Conservation (phyloP, 352 stramenopile genomes). For the Phytophthora pini region DNA sequence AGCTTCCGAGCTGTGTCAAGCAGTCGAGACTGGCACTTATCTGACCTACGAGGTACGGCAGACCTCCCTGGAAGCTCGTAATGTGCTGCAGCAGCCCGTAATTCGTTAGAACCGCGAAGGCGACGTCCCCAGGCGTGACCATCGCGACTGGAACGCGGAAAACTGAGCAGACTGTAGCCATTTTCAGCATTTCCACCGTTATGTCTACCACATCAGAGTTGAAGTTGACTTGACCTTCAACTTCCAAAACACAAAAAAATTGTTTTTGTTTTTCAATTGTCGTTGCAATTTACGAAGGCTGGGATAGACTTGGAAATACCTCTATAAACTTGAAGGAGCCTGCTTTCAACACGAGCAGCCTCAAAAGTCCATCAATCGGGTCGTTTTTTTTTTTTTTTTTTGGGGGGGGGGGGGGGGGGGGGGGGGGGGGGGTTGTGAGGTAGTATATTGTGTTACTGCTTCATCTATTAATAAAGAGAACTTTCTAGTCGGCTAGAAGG, state of each 20-base stretch:
- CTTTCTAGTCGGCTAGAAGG: too few species aligned
- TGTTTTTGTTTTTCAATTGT: too few species aligned
- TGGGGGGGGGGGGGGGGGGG: too few species aligned
- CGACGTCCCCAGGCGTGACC: slow-evolving; percentile 6
- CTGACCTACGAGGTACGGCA: slow-evolving; percentile 33
- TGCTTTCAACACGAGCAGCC: too few species aligned
- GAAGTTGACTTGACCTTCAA: slow-evolving; percentile 17
- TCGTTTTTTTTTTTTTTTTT: too few species aligned
- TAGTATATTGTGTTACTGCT: too few species aligned
- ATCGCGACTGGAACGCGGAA: slow-evolving; percentile 4
- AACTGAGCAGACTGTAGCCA: background rate
- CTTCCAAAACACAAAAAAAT: slow-evolving; percentile 4
- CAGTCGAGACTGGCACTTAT: slow-evolving; percentile 28
- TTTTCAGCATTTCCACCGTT: slow-evolving; percentile 1
- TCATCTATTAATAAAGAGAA: too few species aligned
- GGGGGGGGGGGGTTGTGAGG: too few species aligned
- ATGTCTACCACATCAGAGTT: slow-evolving; percentile 10
- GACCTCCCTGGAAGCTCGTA: slow-evolving; percentile 27
- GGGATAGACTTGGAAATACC: too few species aligned
- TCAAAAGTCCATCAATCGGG: too few species aligned
- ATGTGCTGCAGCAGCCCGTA: slow-evolving; percentile 29
- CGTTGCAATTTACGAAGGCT: too few species aligned
- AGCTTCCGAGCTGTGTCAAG: slow-evolving; percentile 20
- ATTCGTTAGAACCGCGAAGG: slow-evolving; percentile 32
- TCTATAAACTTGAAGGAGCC: too few species aligned